Percentiles rank a stretch among this genome's conserved stretches.
Conservation (phyloP, 2,329 filamentous ascomycete genomes). For the Hypocreales sp. region DNA sequence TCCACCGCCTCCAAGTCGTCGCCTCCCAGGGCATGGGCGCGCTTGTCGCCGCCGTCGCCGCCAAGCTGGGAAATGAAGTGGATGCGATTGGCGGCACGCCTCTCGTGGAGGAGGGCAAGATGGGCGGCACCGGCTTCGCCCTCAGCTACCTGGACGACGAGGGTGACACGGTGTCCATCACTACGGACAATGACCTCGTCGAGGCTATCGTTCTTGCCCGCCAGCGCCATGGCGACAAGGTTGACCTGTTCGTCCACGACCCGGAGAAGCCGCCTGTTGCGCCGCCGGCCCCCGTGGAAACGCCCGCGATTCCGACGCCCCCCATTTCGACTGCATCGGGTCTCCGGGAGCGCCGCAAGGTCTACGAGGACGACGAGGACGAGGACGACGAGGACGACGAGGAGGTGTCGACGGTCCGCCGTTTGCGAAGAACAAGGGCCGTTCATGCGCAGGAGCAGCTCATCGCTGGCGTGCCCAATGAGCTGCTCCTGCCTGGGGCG, state of each 20-base stretch:
- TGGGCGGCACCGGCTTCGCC: constrained; percentile 68
- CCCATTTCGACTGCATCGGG: constrained; percentile 29
- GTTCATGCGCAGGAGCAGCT: constrained; percentile 52
- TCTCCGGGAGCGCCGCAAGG: constrained; percentile 33
- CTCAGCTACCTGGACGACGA: constrained; percentile 95
- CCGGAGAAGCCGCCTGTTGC: constrained; percentile 76
- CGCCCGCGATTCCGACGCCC: constrained; percentile 27
- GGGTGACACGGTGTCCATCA: constrained; percentile 92
- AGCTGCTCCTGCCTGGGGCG: constrained; percentile 80
- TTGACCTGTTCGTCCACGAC: constrained; percentile 93
- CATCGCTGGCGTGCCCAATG: constrained; percentile 85
- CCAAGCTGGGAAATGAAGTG: constrained; percentile 73
- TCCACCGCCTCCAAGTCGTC: constrained; percentile 78
- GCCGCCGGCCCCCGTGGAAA: constrained; percentile 33
- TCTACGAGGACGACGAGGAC: constrained; percentile 33
- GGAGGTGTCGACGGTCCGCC: constrained; percentile 28
- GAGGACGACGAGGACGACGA: constrained; percentile 38
- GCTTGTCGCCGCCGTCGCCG: constrained; percentile 60
- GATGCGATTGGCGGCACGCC: constrained; percentile 74
- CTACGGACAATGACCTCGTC: constrained; percentile 80
- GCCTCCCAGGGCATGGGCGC: constrained; percentile 67
- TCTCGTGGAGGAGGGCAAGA: constrained; percentile 60
- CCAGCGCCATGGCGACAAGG: constrained; percentile 69
- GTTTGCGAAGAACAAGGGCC: constrained; percentile 23
- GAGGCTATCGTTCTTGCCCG: constrained; percentile 80